Conservation (phyloP, 1,284 basidiomycete genomes). For the Sporisorium sorghi region DNA sequence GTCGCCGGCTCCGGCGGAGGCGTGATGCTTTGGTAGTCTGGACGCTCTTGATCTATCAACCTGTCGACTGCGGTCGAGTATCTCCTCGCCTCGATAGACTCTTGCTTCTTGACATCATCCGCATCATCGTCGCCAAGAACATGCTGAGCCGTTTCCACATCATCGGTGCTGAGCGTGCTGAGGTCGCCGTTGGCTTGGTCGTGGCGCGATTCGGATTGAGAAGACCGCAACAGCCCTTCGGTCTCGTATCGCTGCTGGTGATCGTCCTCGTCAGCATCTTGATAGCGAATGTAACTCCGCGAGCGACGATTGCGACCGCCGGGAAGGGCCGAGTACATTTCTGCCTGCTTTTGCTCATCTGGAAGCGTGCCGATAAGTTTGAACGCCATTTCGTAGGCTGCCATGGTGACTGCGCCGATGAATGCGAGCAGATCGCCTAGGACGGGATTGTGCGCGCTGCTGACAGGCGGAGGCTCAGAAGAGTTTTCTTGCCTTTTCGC, state of each 20-base stretch:
- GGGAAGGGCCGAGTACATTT: slow-evolving; percentile 46
- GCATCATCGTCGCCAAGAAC: slow-evolving; percentile 28
- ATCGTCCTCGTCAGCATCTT: slow-evolving; percentile 5
- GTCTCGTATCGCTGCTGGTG: slow-evolving; percentile 17
- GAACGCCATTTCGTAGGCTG: slow-evolving; percentile 67
- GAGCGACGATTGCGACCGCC: slow-evolving; percentile 38
- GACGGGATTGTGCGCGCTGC: slow-evolving; percentile 48
- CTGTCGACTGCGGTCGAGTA: slow-evolving; percentile 19
- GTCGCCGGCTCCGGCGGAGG: slow-evolving; percentile 30
- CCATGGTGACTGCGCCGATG: slow-evolving; percentile 67
- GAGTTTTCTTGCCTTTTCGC: slow-evolving; percentile 8
- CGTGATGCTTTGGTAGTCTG: slow-evolving; percentile 42
- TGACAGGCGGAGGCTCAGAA: slow-evolving; percentile 15
- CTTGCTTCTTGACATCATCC: slow-evolving; percentile 11
- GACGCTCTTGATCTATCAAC: slow-evolving; percentile 38
- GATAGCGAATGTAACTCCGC: slow-evolving; percentile 44
- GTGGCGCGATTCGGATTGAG: slow-evolving; percentile 6
- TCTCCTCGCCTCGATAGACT: background rate
- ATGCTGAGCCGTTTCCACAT: slow-evolving; percentile 12
- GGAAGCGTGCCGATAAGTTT: slow-evolving; percentile 65
- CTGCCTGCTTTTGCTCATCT: slow-evolving; percentile 52
- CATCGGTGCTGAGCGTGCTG: background rate
- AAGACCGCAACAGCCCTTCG: slow-evolving; percentile 26
- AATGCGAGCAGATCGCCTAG: slow-evolving; percentile 62
- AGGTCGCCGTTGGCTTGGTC: slow-evolving; percentile 8